Evolutionary conservation across 2,329 filamentous ascomycete genomes (phyloP).

Genomic region (Stenocarpella maydis): DNA sequence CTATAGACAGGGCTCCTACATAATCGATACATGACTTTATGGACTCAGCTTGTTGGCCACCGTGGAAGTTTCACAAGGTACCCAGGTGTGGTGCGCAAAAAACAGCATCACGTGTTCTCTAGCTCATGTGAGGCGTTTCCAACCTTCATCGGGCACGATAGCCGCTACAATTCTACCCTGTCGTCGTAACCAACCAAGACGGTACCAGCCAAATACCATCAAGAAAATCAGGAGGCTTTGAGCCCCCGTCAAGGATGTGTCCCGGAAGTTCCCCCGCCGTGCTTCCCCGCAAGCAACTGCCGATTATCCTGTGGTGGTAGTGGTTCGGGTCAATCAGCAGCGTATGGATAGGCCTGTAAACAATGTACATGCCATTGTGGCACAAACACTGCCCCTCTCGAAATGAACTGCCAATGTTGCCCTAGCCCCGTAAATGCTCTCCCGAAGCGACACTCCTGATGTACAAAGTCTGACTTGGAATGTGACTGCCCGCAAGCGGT

Average conservation of each 20-base stretch:
- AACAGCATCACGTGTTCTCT: not conserved
- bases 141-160: not conserved
- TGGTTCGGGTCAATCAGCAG: not conserved
- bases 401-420: too few species aligned
- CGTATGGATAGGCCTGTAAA: too few species aligned
- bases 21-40: too few species aligned
- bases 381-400: not conserved
- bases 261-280: not conserved
- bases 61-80: too few species aligned
- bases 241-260: not conserved
- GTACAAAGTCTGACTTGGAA: not conserved
- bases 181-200: not conserved
- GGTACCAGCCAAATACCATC: not conserved
- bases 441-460: too few species aligned
- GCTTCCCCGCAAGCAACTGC: slow-evolving; percentile 10
- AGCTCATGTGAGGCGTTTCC: not conserved
- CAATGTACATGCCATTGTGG: not conserved
- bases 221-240: not conserved
- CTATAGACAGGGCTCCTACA: too few species aligned
- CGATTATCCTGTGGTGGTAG: not conserved
- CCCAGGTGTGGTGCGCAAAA: too few species aligned
- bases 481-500: not conserved
- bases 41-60: too few species aligned
- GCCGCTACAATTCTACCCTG: not conserved
- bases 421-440: not conserved